A percentile compares a stretch with the other conserved stretches of the same genome.
Conservation (phyloP, 2,329 filamentous ascomycete species). For the Metarhizium guizhouense region DNA sequence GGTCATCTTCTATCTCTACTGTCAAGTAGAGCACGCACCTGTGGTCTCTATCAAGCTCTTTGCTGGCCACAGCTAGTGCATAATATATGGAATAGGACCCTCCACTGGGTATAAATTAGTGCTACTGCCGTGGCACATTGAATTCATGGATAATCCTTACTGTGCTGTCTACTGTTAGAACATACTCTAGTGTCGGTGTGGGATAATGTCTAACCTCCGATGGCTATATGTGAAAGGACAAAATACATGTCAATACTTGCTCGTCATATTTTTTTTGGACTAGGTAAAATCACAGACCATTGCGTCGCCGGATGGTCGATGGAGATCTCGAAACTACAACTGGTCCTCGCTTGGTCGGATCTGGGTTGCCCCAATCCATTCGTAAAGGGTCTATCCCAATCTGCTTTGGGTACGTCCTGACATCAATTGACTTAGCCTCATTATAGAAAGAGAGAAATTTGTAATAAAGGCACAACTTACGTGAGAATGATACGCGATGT, state of each 20-base stretch:
- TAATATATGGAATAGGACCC: slow-evolving; percentile 96
- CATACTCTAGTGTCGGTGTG: too few species aligned
- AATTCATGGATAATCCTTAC: slow-evolving; percentile 15
- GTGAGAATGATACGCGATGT: slow-evolving; percentile 48
- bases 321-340: slow-evolving; percentile 75
- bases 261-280: too few species aligned
- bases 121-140: background rate
- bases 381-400: slow-evolving; percentile 86
- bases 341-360: slow-evolving; percentile 69
- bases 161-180: slow-evolving; percentile 21
- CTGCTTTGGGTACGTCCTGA: slow-evolving; percentile 80
- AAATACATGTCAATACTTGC: background rate
- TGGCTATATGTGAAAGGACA: slow-evolving; percentile 28
- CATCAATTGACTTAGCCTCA: slow-evolving; percentile 1
- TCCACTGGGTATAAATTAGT: slow-evolving; percentile 35
- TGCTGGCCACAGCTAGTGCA: slow-evolving; percentile 83
- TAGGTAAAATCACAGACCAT: slow-evolving; percentile 46
- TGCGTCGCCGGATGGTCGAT: slow-evolving; percentile 69
- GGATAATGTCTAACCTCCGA: slow-evolving; percentile 40
- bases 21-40: slow-evolving; percentile 29
- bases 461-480: slow-evolving; percentile 21
- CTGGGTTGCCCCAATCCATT: slow-evolving; percentile 77
- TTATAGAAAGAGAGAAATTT: background rate
- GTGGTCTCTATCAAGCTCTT: slow-evolving; percentile 77
- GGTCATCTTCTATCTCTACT: background rate